Conservation (phyloP, 163 green algal genomes). For the Chlamydomonas reinhardtii region DNA sequence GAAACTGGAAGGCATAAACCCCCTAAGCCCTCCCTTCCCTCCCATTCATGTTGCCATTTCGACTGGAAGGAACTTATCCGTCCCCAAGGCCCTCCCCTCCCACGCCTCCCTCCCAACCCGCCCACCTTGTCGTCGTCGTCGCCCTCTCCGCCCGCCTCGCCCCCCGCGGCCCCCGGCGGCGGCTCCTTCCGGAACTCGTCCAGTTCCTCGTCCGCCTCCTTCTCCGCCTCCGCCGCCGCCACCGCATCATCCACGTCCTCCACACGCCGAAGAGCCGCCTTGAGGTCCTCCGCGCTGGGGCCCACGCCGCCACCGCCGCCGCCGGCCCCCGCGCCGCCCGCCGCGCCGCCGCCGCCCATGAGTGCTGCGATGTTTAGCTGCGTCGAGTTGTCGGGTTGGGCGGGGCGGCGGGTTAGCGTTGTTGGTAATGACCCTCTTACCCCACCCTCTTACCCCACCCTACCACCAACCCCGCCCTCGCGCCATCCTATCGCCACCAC, state of each 20-base stretch:
- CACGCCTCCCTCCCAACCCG: background rate
- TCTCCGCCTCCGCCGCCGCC: slow-evolving; percentile 66
- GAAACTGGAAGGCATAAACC: no score
- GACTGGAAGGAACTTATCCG: no score
- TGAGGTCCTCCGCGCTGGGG: slow-evolving; percentile 30
- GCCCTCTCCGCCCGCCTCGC: slow-evolving; percentile 47
- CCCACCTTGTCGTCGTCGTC: slow-evolving; percentile 40
- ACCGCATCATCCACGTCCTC: slow-evolving; percentile 87
- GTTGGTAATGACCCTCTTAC: no score
- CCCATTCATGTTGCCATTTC: no score
- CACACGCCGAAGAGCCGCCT: slow-evolving; percentile 78
- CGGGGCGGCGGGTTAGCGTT: no score
- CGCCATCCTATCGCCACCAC: no score
- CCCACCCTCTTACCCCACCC: no score
- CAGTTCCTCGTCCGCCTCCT: slow-evolving; percentile 64
- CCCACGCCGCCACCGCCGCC: slow-evolving; percentile 36
- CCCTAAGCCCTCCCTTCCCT: no score
- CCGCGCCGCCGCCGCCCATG: slow-evolving; percentile 67
- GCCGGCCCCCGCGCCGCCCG: background rate
- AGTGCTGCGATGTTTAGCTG: slow-evolving; percentile 71
- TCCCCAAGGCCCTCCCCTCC: no score
- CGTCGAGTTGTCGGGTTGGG: no score
- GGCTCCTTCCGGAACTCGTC: slow-evolving; percentile 70
- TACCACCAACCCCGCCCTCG: no score
- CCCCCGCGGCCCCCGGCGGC: slow-evolving; percentile 29